These are phyloP conservation scores for Colletotrichum sojae DNA, from an alignment of 2,329 filamentous ascomycete genomes.

Conservation along the genomic window DNA sequence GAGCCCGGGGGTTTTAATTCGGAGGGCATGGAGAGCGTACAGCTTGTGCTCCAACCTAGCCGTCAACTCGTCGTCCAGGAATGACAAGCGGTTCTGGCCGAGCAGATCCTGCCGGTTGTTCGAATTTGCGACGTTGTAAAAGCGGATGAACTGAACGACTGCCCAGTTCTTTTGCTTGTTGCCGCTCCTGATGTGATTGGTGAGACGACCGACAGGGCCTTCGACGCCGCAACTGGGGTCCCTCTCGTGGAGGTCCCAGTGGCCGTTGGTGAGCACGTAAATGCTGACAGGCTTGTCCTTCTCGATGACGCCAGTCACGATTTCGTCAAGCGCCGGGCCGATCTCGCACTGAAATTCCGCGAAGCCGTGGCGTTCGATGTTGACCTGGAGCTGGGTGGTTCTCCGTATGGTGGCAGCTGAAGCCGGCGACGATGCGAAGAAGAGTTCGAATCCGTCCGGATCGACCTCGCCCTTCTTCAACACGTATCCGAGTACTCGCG, in stretches of 20 bases:
- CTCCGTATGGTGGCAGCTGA: not conserved
- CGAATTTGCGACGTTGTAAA: not conserved
- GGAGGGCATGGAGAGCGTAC: not conserved
- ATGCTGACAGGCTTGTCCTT: not conserved
- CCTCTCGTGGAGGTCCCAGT: not conserved
- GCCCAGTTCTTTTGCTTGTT: conserved; percentile 7
- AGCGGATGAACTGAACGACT: conserved; percentile 11
- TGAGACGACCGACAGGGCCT: not conserved
- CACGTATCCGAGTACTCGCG: not conserved
- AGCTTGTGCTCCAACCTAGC: not conserved
- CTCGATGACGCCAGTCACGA: not conserved
- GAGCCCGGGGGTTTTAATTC: not conserved
- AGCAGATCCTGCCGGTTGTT: not conserved
- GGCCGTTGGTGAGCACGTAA: conserved; percentile 12
- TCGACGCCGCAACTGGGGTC: not conserved
- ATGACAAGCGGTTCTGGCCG: not conserved
- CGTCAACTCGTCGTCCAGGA: not conserved
- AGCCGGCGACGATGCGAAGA: not conserved
- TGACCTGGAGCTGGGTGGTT: not conserved
- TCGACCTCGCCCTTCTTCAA: conserved; percentile 4
- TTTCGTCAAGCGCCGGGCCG: not conserved
- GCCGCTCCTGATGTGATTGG: not conserved
- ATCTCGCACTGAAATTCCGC: not conserved
- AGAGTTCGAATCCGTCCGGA: conserved; percentile 4
- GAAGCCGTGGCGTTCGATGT: not conserved